Evolutionary conservation across 768 basidiomycete species (phyloP).

Genomic region (Lentinus tigrinus): DNA sequence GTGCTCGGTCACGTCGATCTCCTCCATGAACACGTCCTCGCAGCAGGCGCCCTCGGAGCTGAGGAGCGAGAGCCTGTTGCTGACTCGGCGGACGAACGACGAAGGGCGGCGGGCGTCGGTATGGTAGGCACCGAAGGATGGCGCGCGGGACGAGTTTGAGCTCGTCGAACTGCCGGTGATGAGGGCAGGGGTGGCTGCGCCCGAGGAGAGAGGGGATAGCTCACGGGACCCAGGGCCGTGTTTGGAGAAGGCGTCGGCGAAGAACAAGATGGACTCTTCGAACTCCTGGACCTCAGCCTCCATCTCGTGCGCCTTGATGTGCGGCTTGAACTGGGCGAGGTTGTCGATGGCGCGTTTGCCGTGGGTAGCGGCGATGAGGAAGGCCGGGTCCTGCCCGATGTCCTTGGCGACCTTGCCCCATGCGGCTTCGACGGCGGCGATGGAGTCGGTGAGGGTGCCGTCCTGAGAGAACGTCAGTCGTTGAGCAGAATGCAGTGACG

Average conservation of each 20-base stretch:
- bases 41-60: conserved; percentile 29
- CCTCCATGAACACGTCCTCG: conserved; percentile 30
- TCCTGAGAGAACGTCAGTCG: conserved; percentile 42
- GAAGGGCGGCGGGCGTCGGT: conserved; percentile 38
- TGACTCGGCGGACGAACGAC: conserved; percentile 43
- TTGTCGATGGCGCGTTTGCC: conserved; percentile 78
- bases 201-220: conserved; percentile 32
- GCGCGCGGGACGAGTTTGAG: conserved; percentile 36
- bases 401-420: conserved; percentile 72
- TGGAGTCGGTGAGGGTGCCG: conserved; percentile 75
- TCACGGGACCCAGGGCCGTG: conserved; percentile 39
- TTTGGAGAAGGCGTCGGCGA: conserved; percentile 54
- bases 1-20: conserved; percentile 11
- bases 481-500: not conserved
- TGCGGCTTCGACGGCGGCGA: conserved; percentile 70
- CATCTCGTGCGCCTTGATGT: conserved; percentile 53
- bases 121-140: conserved; percentile 35
- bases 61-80: conserved; percentile 33
- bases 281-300: conserved; percentile 55
- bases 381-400: conserved; percentile 62
- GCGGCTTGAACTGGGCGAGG: conserved; percentile 57
- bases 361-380: conserved; percentile 71
- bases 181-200: conserved; percentile 41
- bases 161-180: conserved; percentile 38
- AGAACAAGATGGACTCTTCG: conserved; percentile 63